Conservation (phyloP, 1,284 basidiomycete genomes). For the Fistulinella cinereoalba region DNA sequence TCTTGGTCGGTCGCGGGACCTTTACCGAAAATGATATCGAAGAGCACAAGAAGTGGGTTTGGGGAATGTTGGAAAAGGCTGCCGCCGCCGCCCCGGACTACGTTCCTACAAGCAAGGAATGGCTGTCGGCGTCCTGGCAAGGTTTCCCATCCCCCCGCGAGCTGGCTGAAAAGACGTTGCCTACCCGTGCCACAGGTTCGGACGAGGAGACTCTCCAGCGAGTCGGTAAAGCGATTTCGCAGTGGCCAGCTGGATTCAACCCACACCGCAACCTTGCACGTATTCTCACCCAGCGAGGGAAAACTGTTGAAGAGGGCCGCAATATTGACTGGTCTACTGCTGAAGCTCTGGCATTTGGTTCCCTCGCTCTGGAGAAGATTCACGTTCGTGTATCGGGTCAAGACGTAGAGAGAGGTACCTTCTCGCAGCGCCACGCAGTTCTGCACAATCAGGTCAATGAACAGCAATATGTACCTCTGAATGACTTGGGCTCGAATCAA, state of each 20-base stretch:
- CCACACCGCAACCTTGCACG: conserved; percentile 94
- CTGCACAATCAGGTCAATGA: conserved; percentile 96
- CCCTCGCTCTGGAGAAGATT: conserved; percentile 88
- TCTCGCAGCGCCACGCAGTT: conserved; percentile 98
- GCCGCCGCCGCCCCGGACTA: conserved; percentile 91
- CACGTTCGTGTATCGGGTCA: conserved; percentile 97
- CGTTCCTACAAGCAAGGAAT: conserved; percentile 89
- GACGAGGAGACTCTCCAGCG: conserved; percentile 78
- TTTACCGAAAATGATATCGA: conserved; percentile 97
- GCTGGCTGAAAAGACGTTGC: conserved; percentile 89
- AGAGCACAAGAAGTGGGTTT: conserved; percentile 99
- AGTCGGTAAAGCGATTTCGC: conserved; percentile 84
- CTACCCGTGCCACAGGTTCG: conserved; percentile 84
- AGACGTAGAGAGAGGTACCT: conserved; percentile 98
- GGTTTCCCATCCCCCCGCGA: conserved; percentile 98
- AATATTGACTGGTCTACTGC: conserved; percentile 99
- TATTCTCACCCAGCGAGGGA: conserved; percentile 85
- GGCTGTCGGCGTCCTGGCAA: conserved; percentile 97
- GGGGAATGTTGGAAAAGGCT: conserved; percentile 97
- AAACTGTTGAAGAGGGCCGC: conserved; percentile 85
- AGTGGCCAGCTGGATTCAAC: conserved; percentile 82
- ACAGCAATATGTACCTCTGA: conserved; percentile 85
- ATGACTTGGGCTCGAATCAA: conserved; percentile 85
- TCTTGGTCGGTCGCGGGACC: conserved; percentile 87
- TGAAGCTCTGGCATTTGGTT: conserved; percentile 95